Percentiles rank a stretch among this genome's conserved stretches.
Evolutionary conservation across 495 filamentous ascomycete species (phyloP).

Genomic region (Penicillium silybi): DNA sequence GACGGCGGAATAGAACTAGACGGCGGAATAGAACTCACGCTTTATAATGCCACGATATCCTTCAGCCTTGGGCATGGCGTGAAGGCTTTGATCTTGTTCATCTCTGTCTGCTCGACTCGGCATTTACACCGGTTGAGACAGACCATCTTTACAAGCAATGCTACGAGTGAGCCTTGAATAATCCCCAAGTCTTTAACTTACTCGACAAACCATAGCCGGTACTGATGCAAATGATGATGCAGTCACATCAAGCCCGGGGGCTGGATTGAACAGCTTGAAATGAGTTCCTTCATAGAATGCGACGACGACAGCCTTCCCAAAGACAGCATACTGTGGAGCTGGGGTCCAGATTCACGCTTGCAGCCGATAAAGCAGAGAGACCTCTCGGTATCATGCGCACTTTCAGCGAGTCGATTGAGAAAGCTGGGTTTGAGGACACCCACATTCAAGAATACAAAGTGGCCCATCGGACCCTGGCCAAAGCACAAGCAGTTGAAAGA

Average conservation of each 20-base stretch:
- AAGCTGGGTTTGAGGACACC: conserved; percentile 25
- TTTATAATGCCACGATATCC: conserved; percentile 4
- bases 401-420: conserved; percentile 11
- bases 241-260: conserved; percentile 40
- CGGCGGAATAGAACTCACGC: no score
- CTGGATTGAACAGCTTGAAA: conserved; percentile 50
- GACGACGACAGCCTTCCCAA: no score
- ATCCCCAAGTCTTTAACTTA: no score
- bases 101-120: conserved; percentile 8
- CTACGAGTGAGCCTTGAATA: background rate
- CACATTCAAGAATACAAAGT: conserved; percentile 4
- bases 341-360: no score
- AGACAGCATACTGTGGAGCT: no score
- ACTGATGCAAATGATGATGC: background rate
- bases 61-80: conserved; percentile 16
- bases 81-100: conserved; percentile 24
- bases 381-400: background rate
- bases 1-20: no score
- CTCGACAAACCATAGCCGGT: no score
- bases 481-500: conserved; percentile 5
- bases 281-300: conserved; percentile 12
- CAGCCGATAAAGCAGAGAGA: no score
- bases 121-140: conserved; percentile 1
- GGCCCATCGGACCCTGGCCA: conserved; percentile 11
- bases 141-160: background rate